Evolutionary conservation across 2,329 filamentous ascomycete species (phyloP).

Genomic region (Stachybotrys chlorohalonatus): DNA sequence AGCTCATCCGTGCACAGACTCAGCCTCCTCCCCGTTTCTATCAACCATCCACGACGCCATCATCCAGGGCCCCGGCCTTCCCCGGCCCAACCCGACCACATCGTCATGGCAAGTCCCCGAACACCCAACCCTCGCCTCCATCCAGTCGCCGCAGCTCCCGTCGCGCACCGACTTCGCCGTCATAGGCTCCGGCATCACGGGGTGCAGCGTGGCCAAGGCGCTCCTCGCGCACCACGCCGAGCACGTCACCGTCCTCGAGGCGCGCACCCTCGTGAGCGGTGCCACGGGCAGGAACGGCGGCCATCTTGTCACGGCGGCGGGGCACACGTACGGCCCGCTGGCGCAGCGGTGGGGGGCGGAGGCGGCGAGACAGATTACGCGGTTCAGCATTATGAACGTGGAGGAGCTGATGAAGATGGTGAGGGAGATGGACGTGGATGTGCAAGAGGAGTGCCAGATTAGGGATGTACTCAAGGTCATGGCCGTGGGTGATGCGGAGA

Average conservation of each 20-base stretch:
- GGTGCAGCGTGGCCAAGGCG: constrained; percentile 14
- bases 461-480: constrained; percentile 11
- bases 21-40: constrained; percentile 2
- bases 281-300: constrained; percentile 22
- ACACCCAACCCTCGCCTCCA: constrained; percentile 11
- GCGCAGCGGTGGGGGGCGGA: constrained; percentile 18
- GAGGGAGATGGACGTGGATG: constrained; percentile 6
- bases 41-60: constrained; percentile 2
- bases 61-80: constrained; percentile 13
- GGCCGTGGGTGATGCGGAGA: constrained; percentile 9
- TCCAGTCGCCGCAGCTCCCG: constrained; percentile 12
- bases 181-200: constrained; percentile 22
- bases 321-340: constrained; percentile 26
- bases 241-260: constrained; percentile 15
- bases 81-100: constrained; percentile 11
- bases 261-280: constrained; percentile 16
- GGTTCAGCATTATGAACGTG: constrained; percentile 31
- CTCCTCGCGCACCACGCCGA: constrained; percentile 10
- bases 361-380: constrained; percentile 29
- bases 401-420: constrained; percentile 11
- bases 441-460: constrained; percentile 8
- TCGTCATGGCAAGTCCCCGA: constrained; percentile 16
- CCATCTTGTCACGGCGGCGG: constrained; percentile 18
- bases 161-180: constrained; percentile 12
- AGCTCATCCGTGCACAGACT: neutral